phyloP scores from a whole-genome alignment of 495 filamentous ascomycete genomes.

The Podospora pseudoanserina region DNA sequence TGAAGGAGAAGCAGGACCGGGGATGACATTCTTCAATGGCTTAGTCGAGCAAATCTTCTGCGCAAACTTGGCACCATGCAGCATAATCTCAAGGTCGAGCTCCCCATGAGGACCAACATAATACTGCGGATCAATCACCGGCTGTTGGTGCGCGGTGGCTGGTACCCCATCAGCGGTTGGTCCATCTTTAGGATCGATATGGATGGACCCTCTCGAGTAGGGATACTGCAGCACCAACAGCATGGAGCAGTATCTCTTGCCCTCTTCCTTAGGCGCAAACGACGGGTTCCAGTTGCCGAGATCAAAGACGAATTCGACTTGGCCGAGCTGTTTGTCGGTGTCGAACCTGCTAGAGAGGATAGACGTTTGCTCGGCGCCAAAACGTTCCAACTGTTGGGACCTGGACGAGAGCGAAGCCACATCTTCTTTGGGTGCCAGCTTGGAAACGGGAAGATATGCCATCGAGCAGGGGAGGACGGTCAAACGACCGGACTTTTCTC shows the following conservation, averaged over 20 bases:
- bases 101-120: conserved; percentile 35
- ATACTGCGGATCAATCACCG: conserved; percentile 45
- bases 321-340: conserved; percentile 34
- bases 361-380: conserved; percentile 10
- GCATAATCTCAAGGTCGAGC: conserved; percentile 46
- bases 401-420: conserved; percentile 11
- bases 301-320: conserved; percentile 52
- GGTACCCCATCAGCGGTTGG: conserved; percentile 10
- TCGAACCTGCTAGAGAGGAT: conserved; percentile 36
- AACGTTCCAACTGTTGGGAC: neutral
- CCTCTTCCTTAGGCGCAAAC: conserved; percentile 29
- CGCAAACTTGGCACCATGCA: conserved; percentile 38
- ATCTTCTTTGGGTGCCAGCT: conserved; percentile 30
- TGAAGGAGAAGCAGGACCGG: conserved; percentile 36
- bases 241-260: conserved; percentile 51
- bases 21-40: conserved; percentile 43
- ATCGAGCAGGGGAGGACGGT: conserved; percentile 38
- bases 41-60: conserved; percentile 41
- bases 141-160: neutral
- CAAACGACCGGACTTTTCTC: conserved; percentile 19
- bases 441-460: conserved; percentile 44
- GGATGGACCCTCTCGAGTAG: conserved; percentile 47
- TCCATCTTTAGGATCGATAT: conserved; percentile 34
- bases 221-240: conserved; percentile 54
- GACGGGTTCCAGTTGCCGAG: conserved; percentile 48